Evolutionary conservation across 352 stramenopile genomes (phyloP).

Genomic region (Pythium volutum): DNA sequence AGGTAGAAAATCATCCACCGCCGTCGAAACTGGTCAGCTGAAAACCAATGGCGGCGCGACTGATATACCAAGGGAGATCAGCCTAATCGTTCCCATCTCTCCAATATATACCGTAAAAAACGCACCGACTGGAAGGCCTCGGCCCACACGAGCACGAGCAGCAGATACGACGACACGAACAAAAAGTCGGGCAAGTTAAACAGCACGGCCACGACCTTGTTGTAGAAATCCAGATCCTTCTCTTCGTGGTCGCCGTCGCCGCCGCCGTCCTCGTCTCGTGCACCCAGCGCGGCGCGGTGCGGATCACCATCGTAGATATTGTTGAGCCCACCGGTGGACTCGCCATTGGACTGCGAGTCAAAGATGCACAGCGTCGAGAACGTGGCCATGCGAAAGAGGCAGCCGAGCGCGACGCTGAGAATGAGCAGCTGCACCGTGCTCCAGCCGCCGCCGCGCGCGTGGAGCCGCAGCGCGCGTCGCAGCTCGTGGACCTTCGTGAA

Average conservation of each 20-base stretch:
- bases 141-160: constrained; percentile 90
- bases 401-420: constrained; percentile 74
- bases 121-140: constrained; percentile 87
- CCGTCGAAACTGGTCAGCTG: constrained; percentile 71
- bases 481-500: constrained; percentile 74
- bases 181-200: constrained; percentile 93
- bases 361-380: constrained; percentile 89
- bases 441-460: constrained; percentile 58
- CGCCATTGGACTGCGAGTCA: constrained; percentile 65
- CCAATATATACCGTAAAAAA: neutral
- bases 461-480: constrained; percentile 59
- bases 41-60: constrained; percentile 90
- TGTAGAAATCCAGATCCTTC: constrained; percentile 85
- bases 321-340: neutral
- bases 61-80: constrained; percentile 19
- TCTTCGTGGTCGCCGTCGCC: constrained; percentile 25
- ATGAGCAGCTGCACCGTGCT: constrained; percentile 84
- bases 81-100: neutral
- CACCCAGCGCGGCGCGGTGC: neutral
- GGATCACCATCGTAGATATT: constrained; percentile 5
- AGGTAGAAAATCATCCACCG: constrained; percentile 92
- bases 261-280: too few species aligned
- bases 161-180: constrained; percentile 88
- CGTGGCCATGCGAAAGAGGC: constrained; percentile 82
- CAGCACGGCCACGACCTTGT: constrained; percentile 88